phyloP scores from a whole-genome alignment of 306 rosid species.

The Arachis stenosperma region DNA sequence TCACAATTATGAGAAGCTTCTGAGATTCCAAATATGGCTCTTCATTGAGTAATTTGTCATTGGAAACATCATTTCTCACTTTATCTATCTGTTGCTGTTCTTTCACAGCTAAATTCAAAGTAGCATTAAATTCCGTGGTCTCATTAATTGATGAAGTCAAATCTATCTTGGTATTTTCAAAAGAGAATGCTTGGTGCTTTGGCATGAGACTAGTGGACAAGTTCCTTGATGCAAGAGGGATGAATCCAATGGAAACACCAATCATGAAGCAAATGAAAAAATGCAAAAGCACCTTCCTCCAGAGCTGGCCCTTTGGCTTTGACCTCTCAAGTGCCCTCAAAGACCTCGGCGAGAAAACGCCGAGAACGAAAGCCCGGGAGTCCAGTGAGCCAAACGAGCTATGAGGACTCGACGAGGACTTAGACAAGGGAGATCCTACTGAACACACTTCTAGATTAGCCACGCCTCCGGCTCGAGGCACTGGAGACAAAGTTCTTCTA shows the following conservation, averaged over 20 bases:
- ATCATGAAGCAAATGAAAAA: conserved; percentile 68
- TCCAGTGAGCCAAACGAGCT: conserved; percentile 50
- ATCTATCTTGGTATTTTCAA: conserved; percentile 47
- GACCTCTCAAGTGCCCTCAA: conserved; percentile 67
- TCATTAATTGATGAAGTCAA: conserved; percentile 25
- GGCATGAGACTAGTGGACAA: conserved; percentile 58
- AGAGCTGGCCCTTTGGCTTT: conserved; percentile 65
- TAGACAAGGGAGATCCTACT: conserved; percentile 81
- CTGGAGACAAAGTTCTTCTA: conserved; percentile 81
- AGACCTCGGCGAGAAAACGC: conserved; percentile 58
- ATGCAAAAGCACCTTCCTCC: conserved; percentile 75
- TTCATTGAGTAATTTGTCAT: conserved; percentile 34
- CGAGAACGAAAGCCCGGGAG: conserved; percentile 52
- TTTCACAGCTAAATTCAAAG: conserved; percentile 42
- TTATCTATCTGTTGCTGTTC: conserved; percentile 39
- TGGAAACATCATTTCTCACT: conserved; percentile 31
- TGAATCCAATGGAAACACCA: conserved; percentile 74
- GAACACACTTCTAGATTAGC: conserved; percentile 63
- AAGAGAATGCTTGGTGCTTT: conserved; percentile 66
- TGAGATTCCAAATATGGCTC: conserved; percentile 50
- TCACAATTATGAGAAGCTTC: conserved; percentile 82
- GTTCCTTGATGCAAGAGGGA: conserved; percentile 63
- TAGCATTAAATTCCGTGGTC: conserved; percentile 43
- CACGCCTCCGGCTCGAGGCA: conserved; percentile 64
- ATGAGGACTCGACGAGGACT: conserved; percentile 64